Evolutionary conservation across 768 basidiomycete species (phyloP).

Genomic region (Butyriboletus loyo): DNA sequence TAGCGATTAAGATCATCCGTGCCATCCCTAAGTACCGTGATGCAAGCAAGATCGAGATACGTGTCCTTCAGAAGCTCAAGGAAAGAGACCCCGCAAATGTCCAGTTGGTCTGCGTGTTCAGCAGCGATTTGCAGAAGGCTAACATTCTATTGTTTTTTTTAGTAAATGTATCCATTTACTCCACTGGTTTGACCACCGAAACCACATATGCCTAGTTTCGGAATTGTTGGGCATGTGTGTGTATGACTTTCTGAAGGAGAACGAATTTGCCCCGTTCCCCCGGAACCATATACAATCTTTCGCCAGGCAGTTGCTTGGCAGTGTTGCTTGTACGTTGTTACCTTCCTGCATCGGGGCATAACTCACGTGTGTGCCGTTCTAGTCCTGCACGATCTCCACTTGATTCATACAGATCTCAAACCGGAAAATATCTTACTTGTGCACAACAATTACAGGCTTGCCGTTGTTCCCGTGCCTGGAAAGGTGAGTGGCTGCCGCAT

Average conservation of each 20-base stretch:
- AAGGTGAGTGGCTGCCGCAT: slow-evolving; percentile 46
- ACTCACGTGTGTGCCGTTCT: slow-evolving; percentile 6
- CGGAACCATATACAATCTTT: slow-evolving; percentile 96
- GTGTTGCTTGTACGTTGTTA: slow-evolving; percentile 81
- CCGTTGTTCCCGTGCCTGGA: slow-evolving; percentile 57
- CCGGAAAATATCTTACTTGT: slow-evolving; percentile 98
- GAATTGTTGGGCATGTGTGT: slow-evolving; percentile 96
- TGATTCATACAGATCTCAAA: slow-evolving; percentile 98
- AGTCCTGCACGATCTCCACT: slow-evolving; percentile 89
- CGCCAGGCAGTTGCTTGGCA: slow-evolving; percentile 85
- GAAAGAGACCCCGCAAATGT: slow-evolving; percentile 83
- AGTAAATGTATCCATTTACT: slow-evolving; percentile 98
- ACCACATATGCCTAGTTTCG: slow-evolving; percentile 96
- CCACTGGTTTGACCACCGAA: slow-evolving; percentile 93
- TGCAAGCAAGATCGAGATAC: slow-evolving; percentile 96
- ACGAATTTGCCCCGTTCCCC: slow-evolving; percentile 94
- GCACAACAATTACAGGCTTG: slow-evolving; percentile 68
- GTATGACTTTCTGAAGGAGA: slow-evolving; percentile 98
- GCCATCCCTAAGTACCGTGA: slow-evolving; percentile 99
- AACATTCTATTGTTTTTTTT: background rate
- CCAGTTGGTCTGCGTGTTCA: slow-evolving; percentile 57
- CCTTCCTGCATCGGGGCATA: background rate
- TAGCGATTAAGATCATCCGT: slow-evolving; percentile 98
- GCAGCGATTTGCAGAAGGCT: slow-evolving; percentile 20
- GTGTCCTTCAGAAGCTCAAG: slow-evolving; percentile 89